Evolutionary conservation across 2,329 filamentous ascomycete species (phyloP).

Genomic region (Setomelanomma holmii): DNA sequence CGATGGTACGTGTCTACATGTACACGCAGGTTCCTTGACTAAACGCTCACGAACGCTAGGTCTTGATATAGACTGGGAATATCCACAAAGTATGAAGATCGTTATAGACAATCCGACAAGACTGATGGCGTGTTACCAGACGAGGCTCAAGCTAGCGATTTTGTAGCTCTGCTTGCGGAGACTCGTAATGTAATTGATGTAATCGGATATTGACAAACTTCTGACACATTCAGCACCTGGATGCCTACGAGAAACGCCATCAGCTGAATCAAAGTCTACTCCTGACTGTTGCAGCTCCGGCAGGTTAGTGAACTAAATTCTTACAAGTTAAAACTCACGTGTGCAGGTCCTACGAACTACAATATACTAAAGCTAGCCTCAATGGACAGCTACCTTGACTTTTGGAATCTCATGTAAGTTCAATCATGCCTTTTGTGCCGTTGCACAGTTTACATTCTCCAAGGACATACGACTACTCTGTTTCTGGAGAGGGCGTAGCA

Average conservation of each 20-base stretch:
- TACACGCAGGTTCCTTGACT: background rate
- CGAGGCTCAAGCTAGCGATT: constrained; percentile 40
- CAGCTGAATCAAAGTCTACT: constrained; percentile 52
- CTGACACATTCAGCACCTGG: constrained; percentile 24
- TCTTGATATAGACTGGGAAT: constrained; percentile 49
- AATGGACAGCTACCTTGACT: constrained; percentile 58
- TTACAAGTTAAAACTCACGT: background rate
- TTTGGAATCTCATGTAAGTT: constrained; percentile 66
- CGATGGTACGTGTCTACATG: constrained; percentile 33
- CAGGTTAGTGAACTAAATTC: background rate
- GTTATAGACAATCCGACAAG: background rate
- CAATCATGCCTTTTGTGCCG: background rate
- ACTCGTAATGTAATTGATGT: constrained; percentile 28
- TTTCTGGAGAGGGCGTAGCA: constrained; percentile 41
- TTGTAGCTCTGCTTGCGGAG: constrained; percentile 41
- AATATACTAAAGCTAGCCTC: constrained; percentile 50
- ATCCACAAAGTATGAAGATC: constrained; percentile 25
- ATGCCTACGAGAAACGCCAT: constrained; percentile 50
- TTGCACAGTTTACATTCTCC: background rate
- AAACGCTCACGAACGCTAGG: constrained; percentile 14
- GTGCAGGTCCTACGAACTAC: constrained; percentile 51
- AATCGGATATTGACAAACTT: background rate
- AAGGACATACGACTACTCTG: constrained; percentile 76
- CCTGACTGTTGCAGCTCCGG: constrained; percentile 58
- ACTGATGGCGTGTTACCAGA: constrained; percentile 9